Base-by-base conservation (phyloP, 139 green algal species). In the Picochlorum sp. region DNA sequence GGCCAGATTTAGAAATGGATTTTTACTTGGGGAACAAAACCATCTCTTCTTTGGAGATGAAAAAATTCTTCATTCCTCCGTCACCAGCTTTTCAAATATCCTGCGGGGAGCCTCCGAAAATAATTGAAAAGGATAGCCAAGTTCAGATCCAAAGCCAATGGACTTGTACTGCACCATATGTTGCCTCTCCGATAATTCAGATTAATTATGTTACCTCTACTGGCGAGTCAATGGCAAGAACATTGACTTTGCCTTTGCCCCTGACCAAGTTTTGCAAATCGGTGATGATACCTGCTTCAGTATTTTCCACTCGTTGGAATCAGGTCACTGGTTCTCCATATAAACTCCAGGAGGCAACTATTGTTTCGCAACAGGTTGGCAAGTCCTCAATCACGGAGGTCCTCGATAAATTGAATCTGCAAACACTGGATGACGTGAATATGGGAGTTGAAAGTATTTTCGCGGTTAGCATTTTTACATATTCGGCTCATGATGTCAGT, bases 11-110 rank as follows among this genome's bases (percentile, higher is more conserved):
- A 28, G 59, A 77, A 39, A 25, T 95, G 18, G 37, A 63, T 30
- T 73, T 97, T 4, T 97, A 87, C 69, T 37, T 96, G 9, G 90
- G 90, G 56, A 97, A 97, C 80, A 97, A 97, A 80, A 26, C 50
- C 7, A 30, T 43, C 10, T 13, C 16, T 10, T 2, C 66, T 22
- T 45, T 95, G 64, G 55, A 49, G 20, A 32, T 63, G 30, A 33
- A 28, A 14, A 53, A 53, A 31, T 61, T 54, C 26, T 56, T 56
- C 16, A 67, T 80, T 49, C 59, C 70, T 5, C 69, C 75, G 4
- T 39, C 61, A 18, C 60, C 75, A 12, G 63, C 56, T 20, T 75
- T 85, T 50, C n/a, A 54, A 12, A 55, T 83, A n/a, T 57, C 75
- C 53, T 61, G 77, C 33, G 76, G 57, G 5, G 33, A 55, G 2